Conservation (phyloP, 768 basidiomycete genomes). For the Neoboletus magnificus region DNA sequence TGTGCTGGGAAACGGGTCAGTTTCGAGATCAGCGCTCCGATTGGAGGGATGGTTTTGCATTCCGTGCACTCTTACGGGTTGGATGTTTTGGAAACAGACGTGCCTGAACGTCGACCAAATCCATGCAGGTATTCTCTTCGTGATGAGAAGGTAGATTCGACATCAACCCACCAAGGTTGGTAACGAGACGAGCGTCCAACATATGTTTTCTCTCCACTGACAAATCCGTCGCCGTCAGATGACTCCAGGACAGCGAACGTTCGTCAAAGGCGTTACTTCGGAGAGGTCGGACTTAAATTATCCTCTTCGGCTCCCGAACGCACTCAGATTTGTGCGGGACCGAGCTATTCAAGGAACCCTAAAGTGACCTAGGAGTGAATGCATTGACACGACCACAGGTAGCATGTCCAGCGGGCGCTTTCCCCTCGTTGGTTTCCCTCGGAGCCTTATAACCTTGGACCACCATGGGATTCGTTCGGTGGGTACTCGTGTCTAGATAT, state of each 20-base stretch:
- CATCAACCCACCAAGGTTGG: not conserved
- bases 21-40: not conserved
- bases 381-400: not conserved
- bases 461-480: constrained; percentile 3
- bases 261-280: not conserved
- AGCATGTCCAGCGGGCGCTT: not conserved
- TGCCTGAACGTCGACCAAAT: not conserved
- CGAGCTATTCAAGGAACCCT: not conserved
- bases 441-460: not conserved
- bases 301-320: not conserved
- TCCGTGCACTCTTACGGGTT: not conserved
- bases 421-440: not conserved
- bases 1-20: not conserved
- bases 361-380: not conserved
- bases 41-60: not conserved
- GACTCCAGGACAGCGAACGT: not conserved
- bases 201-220: not conserved
- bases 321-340: not conserved
- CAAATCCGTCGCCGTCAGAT: not conserved
- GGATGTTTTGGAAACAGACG: not conserved
- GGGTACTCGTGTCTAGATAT: not conserved
- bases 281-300: not conserved
- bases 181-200: not conserved
- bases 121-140: not conserved
- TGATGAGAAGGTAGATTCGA: not conserved